Base-by-base conservation (phyloP, 345 rosid species). In the Populus ilicifolia region DNA sequence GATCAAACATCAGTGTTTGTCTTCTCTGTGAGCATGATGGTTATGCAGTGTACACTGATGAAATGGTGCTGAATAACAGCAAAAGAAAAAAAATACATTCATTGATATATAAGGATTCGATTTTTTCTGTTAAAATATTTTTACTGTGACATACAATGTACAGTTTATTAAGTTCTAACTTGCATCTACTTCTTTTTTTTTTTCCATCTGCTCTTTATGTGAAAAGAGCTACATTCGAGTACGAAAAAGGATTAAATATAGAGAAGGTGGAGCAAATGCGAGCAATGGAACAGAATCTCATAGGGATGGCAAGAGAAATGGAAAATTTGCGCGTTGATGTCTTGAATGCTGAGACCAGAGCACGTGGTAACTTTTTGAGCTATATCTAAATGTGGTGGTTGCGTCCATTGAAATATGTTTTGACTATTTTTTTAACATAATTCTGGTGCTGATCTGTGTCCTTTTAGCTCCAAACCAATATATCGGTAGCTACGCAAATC, bases 181-280 rank as follows among this genome's bases (percentile, higher is more conserved):
- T n/a, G 38, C 27, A 25, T 78, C 44, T 69, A 29, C 14, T 23
- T 69, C n/a, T n/a, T 27, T 1, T 27, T 35, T 17, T 63, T 71
- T 64, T 54, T 36, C 11, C 14, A 75, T 75, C 65, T 79, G 2
- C 69, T 76, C 23, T 48, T 70, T 67, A n/a, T 61, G 39, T 56
- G 27, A 75, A 84, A 86, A 91, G 98, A 76, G 82, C 79, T 78
- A 84, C 80, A 8, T 94, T 93, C 77, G 90, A 87, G 78, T 77
- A 66, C 46, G 97, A 90, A 83, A 93, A 93, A 86, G 84, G 88
- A 78, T 80, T 66, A 67, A 94, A 94, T 83, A 77, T 91, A 61
- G 92, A 84, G 76, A 87, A 82, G 80, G 95, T 90, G 82, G 82
- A 62, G 80, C 87, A 88, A 73, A 56, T 94, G 85, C 87, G 85